Evolutionary conservation across 2,329 filamentous ascomycete species (phyloP), one percentile per base, ranked within the genome.

Genomic region (Fusarium illudens): DNA sequence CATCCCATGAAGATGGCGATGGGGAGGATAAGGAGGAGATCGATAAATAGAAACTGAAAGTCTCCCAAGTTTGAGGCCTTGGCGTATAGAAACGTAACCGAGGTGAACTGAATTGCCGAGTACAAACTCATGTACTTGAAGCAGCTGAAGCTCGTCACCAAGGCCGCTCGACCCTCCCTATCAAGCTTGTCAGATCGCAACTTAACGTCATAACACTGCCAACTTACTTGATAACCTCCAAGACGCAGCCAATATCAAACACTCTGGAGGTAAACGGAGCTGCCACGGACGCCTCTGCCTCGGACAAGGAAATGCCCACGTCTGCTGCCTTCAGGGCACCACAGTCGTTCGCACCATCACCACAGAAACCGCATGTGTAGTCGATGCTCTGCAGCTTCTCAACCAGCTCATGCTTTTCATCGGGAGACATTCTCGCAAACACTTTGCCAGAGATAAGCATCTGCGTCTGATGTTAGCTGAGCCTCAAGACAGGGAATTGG

Each of bases 121-220:
- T 99, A 99, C 69, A 99, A 81, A 73, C 92, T 96, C 96, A 99
- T 99, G 81, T 97, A 99, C 83, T 98, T 99, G 86, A 99, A 99
- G 82, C 96, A 99, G 82, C 93, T 96, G 82, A 99, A 99, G 79
- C 94, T 97, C 12, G 96, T 99, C n/a, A 98, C 94, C 32, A 99
- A 86, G 32, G 96, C 93, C 19, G 95, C 95, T 66, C 96, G 90
- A 19, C 96, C 96, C 83, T 99, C 96, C 70, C 94, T 90, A 33
- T 39, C 34, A 17, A 10, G 1, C 19, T 39, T 17, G 65, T 79
- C 67, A 79, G 72, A 49, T 25, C 15, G 13, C 17, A 34, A 20
- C 13, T 22, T 11, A 30, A 17, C 5, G 6, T 4, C 2, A 3
- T 7, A 5, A 17, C 15, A n/a, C 22, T 27, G 8, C 9, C 27